These are phyloP conservation scores for Plasmodium gaboni DNA, from an alignment of 169 alveolate genomes.

Conservation along the genomic window DNA sequence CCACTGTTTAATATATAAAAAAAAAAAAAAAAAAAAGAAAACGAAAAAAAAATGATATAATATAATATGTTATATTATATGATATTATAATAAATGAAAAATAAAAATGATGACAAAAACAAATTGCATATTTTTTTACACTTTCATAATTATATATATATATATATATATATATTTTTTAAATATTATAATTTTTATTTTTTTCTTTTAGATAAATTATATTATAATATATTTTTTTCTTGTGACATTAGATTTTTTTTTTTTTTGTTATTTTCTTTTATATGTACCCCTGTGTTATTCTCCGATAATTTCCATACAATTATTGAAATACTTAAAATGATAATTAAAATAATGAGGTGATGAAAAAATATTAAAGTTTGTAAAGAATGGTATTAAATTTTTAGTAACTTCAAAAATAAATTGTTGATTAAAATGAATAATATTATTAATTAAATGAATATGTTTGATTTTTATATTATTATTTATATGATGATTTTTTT, in stretches of 20 bases:
- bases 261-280: not conserved
- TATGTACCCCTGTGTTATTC: not conserved
- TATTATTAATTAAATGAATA: slow-evolving; percentile 10
- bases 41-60: too few species aligned
- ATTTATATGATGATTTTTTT: slow-evolving; percentile 6
- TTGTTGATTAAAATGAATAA: slow-evolving; percentile 25
- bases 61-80: too few species aligned
- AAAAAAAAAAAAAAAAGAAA: too few species aligned
- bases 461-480: slow-evolving; percentile 4
- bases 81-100: too few species aligned
- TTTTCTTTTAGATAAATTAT: too few species aligned
- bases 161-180: too few species aligned
- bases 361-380: slow-evolving; percentile 51
- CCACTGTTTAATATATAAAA: too few species aligned
- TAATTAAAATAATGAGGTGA: slow-evolving; percentile 72
- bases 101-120: too few species aligned
- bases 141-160: too few species aligned
- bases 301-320: slow-evolving; percentile 8
- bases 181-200: too few species aligned
- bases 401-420: slow-evolving; percentile 52
- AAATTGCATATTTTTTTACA: too few species aligned
- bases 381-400: slow-evolving; percentile 60
- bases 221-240: too few species aligned
- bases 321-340: slow-evolving; percentile 49
- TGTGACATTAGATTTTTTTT: not conserved